phyloP scores from a whole-genome alignment of 108 stramenopile genomes.

The Fistulifera pelliculosa region DNA sequence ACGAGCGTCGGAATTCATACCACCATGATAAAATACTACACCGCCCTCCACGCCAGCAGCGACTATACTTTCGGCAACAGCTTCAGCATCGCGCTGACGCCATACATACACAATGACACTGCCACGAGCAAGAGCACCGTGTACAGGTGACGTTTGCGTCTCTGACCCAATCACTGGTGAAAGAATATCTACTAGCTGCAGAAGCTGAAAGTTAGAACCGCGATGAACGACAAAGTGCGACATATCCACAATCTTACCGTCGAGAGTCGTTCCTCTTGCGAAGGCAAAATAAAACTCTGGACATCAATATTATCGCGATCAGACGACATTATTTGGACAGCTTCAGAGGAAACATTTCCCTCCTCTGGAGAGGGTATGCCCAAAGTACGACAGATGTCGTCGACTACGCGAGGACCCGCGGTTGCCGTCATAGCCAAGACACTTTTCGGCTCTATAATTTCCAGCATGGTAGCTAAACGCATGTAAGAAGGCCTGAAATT shows the following conservation, averaged over 20 bases:
- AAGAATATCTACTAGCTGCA: slow-evolving; percentile 49
- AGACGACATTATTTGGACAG: slow-evolving; percentile 49
- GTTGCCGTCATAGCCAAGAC: slow-evolving; percentile 90
- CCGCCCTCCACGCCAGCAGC: slow-evolving; percentile 60
- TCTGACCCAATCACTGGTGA: slow-evolving; percentile 16
- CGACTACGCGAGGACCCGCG: slow-evolving; percentile 74
- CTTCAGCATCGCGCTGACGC: slow-evolving; percentile 82
- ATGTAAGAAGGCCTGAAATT: slow-evolving; percentile 94
- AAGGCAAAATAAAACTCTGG: slow-evolving; percentile 32
- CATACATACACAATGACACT: slow-evolving; percentile 89
- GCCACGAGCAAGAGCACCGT: slow-evolving; percentile 57
- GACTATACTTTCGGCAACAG: slow-evolving; percentile 66
- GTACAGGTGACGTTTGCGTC: slow-evolving; percentile 4
- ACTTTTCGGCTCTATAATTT: slow-evolving; percentile 59
- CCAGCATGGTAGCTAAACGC: slow-evolving; percentile 55
- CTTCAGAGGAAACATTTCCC: slow-evolving; percentile 14
- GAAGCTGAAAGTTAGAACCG: slow-evolving; percentile 2
- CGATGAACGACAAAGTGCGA: not conserved
- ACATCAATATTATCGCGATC: slow-evolving; percentile 86
- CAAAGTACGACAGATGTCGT: slow-evolving; percentile 74
- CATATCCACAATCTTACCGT: slow-evolving; percentile 30
- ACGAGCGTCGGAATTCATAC: slow-evolving; percentile 71
- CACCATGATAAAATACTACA: slow-evolving; percentile 78
- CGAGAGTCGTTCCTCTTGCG: slow-evolving; percentile 53
- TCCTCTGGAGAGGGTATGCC: slow-evolving; percentile 30